phyloP scores from a whole-genome alignment of 179 eudicot species.

The Beta corolliflora region DNA sequence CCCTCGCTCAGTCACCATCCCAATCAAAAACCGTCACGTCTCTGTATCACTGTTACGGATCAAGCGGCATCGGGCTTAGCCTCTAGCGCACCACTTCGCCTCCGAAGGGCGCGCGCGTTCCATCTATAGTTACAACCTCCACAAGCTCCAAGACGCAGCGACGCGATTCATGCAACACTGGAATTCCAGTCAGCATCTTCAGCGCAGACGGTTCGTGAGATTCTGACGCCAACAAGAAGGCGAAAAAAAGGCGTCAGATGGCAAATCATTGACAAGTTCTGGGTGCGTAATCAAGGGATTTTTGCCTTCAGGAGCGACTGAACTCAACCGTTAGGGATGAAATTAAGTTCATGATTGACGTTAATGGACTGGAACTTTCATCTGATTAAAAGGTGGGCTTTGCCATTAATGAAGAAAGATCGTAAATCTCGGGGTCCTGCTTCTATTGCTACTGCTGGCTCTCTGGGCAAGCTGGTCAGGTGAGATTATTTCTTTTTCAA shows the following conservation, averaged over 20 bases:
- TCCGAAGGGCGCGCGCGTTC: conserved; percentile 70
- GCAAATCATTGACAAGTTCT: too few relatives aligned
- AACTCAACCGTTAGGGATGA: conserved; percentile 55
- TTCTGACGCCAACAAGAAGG: conserved; percentile 47
- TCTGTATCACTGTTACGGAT: conserved; percentile 96
- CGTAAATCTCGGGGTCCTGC: conserved; percentile 56
- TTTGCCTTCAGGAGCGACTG: conserved; percentile 59
- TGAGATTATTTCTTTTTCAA: conserved; percentile 6
- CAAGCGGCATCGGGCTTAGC: conserved; percentile 96
- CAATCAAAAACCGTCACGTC: conserved; percentile 78
- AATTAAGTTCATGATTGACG: conserved; percentile 72
- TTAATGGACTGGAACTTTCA: conserved; percentile 77
- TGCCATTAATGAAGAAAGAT: conserved; percentile 64
- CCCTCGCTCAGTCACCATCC: conserved; percentile 60
- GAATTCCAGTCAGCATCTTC: conserved; percentile 55
- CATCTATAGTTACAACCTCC: conserved; percentile 44
- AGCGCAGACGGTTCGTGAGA: conserved; percentile 79
- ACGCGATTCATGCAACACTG: conserved; percentile 52
- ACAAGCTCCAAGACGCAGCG: conserved; percentile 60
- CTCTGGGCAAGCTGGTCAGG: conserved; percentile 92
- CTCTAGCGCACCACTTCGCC: conserved; percentile 67
- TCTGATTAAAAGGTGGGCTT: conserved; percentile 70
- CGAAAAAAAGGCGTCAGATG: too few relatives aligned
- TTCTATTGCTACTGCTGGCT: conserved; percentile 73
- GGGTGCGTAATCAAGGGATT: conserved; percentile 83